Conservation (phyloP, 2,329 filamentous ascomycete species). For the Gliomastix tumulicola region DNA sequence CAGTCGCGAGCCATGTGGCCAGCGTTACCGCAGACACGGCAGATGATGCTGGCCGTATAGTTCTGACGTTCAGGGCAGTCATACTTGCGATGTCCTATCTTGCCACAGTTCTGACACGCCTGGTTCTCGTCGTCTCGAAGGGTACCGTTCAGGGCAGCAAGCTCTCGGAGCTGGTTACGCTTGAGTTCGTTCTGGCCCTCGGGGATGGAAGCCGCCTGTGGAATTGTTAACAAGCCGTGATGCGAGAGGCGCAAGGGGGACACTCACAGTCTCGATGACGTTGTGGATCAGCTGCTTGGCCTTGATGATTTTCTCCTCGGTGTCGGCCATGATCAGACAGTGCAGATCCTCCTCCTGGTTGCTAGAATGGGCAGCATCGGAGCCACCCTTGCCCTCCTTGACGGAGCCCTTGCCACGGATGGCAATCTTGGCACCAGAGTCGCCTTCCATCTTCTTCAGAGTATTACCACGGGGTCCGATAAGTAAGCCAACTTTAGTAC, state of each 20-base stretch:
- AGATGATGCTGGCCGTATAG: constrained; percentile 99
- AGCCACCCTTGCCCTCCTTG: constrained; percentile 98
- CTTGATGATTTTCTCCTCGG: constrained; percentile 99
- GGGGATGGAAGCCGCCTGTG: constrained; percentile 90
- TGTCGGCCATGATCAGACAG: constrained; percentile 99
- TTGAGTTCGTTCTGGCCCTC: constrained; percentile 99
- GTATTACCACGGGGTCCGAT: constrained; percentile 99
- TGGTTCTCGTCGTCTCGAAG: constrained; percentile 99
- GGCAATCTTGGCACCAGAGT: constrained; percentile 96
- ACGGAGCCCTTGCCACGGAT: constrained; percentile 99
- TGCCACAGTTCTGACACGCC: constrained; percentile 97
- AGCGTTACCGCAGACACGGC: constrained; percentile 94
- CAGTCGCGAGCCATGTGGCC: constrained; percentile 98
- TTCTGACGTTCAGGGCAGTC: constrained; percentile 97
- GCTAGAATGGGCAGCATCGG: constrained; percentile 97
- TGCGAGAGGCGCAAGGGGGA: constrained; percentile 1
- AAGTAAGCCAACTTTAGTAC: constrained; percentile 96
- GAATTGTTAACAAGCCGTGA: no score
- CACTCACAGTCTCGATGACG: constrained; percentile 90
- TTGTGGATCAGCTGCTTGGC: constrained; percentile 98
- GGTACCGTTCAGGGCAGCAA: constrained; percentile 96
- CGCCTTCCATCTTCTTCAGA: constrained; percentile 98
- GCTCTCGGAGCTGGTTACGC: constrained; percentile 94
- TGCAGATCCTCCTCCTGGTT: constrained; percentile 99
- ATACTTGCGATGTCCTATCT: constrained; percentile 98